Evolutionary conservation across 306 rosid genomes (phyloP), one percentile per base, ranked within the genome.

Genomic region (Pterocarpus santalinus): DNA sequence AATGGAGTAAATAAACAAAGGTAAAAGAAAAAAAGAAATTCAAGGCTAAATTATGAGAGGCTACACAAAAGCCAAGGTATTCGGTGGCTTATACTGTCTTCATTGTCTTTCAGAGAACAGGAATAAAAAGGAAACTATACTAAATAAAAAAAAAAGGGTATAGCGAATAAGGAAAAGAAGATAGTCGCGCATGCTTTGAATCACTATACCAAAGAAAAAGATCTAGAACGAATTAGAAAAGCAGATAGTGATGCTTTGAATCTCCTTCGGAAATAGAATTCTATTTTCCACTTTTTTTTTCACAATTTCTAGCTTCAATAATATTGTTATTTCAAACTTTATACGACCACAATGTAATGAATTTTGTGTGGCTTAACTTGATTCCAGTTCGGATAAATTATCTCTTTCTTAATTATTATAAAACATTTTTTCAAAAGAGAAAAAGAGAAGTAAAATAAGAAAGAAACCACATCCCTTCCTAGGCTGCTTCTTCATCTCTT

Each of bases 111-210:
- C 66, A 70, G 13, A 70, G 53, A 60, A 66, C 41, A 81, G 36
- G 52, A 82, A 17, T 63, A 44, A 53, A 69, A 77, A 67, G 46
- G 78, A 77, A 77, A 61, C 67, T 15, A 44, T 13, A 64, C 28
- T 55, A 41, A 73, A 62, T 80, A 77, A 78, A 81, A 9, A 47
- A 47, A 10, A 47, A 47, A 47, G 2, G 2, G 61, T 46, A 49
- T 47, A 80, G 13, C 76, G 35, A 80, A 76, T 80, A 52, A 71
- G 49, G 75, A 39, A 81, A 81, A 81, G 44, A 81, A 61, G 43
- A 67, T 12, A 68, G 82, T 78, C 55, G 30, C 16, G 69, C 80
- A 51, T 82, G 82, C 82, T 75, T 82, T 75, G 86, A 64, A 77
- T 79, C 17, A 30, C 64, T 65, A 47, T 47, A 28, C 57, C 73